Conservation (phyloP, 805 yeast species). For the Kodamaea fukazawae region DNA sequence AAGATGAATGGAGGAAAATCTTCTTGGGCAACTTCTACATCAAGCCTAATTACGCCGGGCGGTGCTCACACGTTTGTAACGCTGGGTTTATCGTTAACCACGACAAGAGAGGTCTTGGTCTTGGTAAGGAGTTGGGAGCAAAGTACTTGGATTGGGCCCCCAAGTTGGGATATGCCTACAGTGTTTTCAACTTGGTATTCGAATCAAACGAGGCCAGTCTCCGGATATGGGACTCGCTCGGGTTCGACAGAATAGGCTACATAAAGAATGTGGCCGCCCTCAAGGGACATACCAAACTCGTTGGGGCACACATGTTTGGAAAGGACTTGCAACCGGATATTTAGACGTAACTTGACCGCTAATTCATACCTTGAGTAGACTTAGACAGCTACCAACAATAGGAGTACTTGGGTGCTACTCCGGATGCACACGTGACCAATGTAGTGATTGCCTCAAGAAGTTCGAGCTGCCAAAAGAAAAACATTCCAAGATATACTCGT, state of each 20-base stretch:
- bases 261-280: slow-evolving; percentile 72
- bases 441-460: too few species aligned
- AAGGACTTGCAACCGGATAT: slow-evolving; percentile 41
- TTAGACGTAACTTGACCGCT: too few species aligned
- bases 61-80: slow-evolving; percentile 84
- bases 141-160: slow-evolving; percentile 74
- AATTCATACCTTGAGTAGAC: too few species aligned
- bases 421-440: too few species aligned
- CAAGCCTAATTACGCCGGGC: slow-evolving; percentile 83
- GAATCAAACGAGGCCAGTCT: slow-evolving; percentile 74
- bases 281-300: slow-evolving; percentile 58
- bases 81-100: slow-evolving; percentile 78
- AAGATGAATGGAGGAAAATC: slow-evolving; percentile 42
- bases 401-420: too few species aligned
- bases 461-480: neutral
- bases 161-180: slow-evolving; percentile 70
- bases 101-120: slow-evolving; percentile 57
- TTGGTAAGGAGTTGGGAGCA: slow-evolving; percentile 70
- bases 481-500: slow-evolving; percentile 27
- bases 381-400: too few species aligned
- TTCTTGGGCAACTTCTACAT: slow-evolving; percentile 75
- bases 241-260: slow-evolving; percentile 76
- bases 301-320: slow-evolving; percentile 80
- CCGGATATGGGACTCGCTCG: slow-evolving; percentile 78
- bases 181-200: slow-evolving; percentile 86